Conservation (phyloP, 371 early-diverging fungal species). For the Catenaria anguillulae region DNA sequence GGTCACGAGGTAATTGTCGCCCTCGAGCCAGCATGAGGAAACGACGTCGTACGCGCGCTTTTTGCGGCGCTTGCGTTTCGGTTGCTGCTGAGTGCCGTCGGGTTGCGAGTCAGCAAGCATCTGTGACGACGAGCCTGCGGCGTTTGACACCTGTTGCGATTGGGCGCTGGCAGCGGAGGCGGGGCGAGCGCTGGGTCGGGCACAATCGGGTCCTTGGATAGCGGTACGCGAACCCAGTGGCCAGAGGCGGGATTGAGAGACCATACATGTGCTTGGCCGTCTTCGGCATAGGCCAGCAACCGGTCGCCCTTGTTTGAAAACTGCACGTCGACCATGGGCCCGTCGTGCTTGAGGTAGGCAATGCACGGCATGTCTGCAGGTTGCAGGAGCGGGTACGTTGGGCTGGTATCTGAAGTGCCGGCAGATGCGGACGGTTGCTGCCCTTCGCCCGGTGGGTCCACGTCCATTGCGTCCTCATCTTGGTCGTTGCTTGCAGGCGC, state of each 20-base stretch:
- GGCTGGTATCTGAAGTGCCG: too few species aligned
- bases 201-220: background rate
- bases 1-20: conserved; percentile 1
- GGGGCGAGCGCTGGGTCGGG: background rate
- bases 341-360: background rate
- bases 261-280: background rate
- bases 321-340: conserved; percentile 1
- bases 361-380: background rate
- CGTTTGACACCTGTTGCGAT: too few species aligned
- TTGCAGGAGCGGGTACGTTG: too few species aligned
- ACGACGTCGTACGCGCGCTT: background rate
- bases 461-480: background rate
- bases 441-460: too few species aligned
- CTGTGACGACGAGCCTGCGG: background rate
- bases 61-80: background rate
- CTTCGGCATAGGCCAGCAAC: background rate
- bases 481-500: too few species aligned
- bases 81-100: background rate
- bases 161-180: too few species aligned
- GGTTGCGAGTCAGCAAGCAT: background rate
- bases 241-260: background rate
- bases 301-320: conserved; percentile 6
- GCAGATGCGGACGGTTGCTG: too few species aligned
- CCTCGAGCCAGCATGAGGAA: background rate
- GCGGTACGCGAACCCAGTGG: background rate